These are phyloP conservation scores for Ceratobasidium sp. DNA, from an alignment of 1,284 basidiomycete genomes.

Conservation along the genomic window DNA sequence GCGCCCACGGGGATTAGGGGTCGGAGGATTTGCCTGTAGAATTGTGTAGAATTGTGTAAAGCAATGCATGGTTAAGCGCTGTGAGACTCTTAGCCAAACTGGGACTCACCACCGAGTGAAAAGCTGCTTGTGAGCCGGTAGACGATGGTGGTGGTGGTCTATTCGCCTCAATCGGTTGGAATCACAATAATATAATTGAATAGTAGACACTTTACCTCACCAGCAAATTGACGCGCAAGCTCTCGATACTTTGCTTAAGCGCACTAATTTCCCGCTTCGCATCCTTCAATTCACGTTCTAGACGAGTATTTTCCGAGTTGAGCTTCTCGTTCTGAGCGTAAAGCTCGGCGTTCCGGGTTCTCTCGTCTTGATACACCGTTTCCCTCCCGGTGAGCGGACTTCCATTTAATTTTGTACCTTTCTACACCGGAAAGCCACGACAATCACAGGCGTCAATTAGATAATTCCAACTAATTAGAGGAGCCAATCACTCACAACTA, in stretches of 20 bases:
- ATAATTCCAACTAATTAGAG: neutral
- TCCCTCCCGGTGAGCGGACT: neutral
- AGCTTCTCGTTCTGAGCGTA: constrained; percentile 31
- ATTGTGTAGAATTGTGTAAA: no score
- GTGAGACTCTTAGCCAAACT: neutral
- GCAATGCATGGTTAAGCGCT: neutral
- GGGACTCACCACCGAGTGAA: constrained; percentile 26
- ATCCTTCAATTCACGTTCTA: constrained; percentile 39
- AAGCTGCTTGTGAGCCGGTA: constrained; percentile 7
- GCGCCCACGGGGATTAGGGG: constrained; percentile 36
- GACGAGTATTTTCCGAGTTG: constrained; percentile 24
- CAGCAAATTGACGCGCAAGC: constrained; percentile 32
- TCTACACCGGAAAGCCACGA: constrained; percentile 24
- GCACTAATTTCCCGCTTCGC: constrained; percentile 34
- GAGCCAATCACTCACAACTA: constrained; percentile 10
- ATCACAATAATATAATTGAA: neutral
- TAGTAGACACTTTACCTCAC: constrained; percentile 5
- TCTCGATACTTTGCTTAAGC: constrained; percentile 40
- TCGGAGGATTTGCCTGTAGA: constrained; percentile 18
- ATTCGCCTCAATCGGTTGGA: neutral
- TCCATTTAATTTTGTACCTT: constrained; percentile 12
- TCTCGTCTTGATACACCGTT: constrained; percentile 3
- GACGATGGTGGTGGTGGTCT: constrained; percentile 13
- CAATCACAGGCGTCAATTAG: neutral
- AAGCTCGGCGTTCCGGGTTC: constrained; percentile 31